These are phyloP conservation scores for Avena insularis DNA, from an alignment of 176 grass and related monocot genomes.

Conservation along the genomic window DNA sequence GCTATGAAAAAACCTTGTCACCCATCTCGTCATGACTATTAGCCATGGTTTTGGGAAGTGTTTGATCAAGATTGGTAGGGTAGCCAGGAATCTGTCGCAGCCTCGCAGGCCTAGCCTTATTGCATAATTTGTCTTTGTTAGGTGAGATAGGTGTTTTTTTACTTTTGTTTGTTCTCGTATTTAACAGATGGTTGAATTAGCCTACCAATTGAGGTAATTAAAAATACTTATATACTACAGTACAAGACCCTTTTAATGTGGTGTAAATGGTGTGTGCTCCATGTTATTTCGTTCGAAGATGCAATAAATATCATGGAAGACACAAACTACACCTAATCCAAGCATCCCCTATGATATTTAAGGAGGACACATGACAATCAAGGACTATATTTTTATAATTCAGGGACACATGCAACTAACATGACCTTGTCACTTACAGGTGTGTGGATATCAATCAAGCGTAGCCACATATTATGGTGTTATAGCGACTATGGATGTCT, in stretches of 20 bases:
- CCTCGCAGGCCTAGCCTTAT: not conserved
- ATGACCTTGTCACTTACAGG: not conserved
- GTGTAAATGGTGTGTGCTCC: not conserved
- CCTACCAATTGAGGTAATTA: too few relatives aligned
- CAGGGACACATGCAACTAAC: not conserved
- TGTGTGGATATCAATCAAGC: not conserved
- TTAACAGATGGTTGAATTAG: too few relatives aligned
- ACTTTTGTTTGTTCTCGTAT: too few relatives aligned
- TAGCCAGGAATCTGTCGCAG: too few relatives aligned
- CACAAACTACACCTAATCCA: not conserved
- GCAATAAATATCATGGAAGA: not conserved
- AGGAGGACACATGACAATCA: too few relatives aligned
- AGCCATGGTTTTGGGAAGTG: not conserved
- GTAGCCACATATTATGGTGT: not conserved
- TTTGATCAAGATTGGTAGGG: not conserved
- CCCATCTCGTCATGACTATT: too few relatives aligned
- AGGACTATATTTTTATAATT: too few relatives aligned
- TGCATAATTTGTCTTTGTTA: not conserved
- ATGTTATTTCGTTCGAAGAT: not conserved
- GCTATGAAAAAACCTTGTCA: too few relatives aligned
- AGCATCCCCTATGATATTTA: not conserved
- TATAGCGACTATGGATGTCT: slow-evolving; percentile 18
- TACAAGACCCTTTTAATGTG: too few relatives aligned
- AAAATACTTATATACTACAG: too few relatives aligned
- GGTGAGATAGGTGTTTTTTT: not conserved